Base-by-base conservation (phyloP, 2,329 filamentous ascomycete species). In the Pestalotiopsis sp. region DNA sequence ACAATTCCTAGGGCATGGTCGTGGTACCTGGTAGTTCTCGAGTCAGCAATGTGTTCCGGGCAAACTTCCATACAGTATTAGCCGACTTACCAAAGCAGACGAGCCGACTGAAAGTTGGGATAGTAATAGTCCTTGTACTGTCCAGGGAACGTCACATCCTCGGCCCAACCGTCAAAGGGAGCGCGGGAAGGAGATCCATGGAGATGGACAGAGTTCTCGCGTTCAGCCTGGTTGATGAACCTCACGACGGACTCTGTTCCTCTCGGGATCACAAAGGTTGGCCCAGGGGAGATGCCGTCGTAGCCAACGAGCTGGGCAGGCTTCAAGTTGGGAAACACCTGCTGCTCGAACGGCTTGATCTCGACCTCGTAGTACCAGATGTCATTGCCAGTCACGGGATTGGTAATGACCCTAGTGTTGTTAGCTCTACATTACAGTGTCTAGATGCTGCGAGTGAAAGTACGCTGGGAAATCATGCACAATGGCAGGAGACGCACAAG, bases 101-200 rank as follows among this genome's bases (percentile, higher is more conserved):
- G 81, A 2, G 82, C 85, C 56, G 80, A 81, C 73, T 89, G 84
- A 17, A 76, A 78, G 74, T 90, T 90, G 12, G 87, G 87, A 71
- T 88, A 90, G 75, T 89, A 90, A 75, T 90, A 75, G 64, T 75
- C 88, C 75, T 90, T 89, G 77, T 84, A 88, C 72, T 89, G 78
- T 0, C 86, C 86, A 0, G 83, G 82, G 1, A 77, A 60, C 0
- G 85, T 84, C n/a, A 81, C 78, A 69, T 89, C 87, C 61, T 83
- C 82, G 2, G 86, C 86, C 85, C 86, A 88, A 0, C 86, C 86
- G 71, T 87, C 85, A 64, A 83, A 85, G 6, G 82, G 82, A 12
- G 83, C 79, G 7, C 82, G 79, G 41, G 83, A 84, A 49, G 81
- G 85, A 11, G 85, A 87, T 1, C 87, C 87, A 71, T 89, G 87